Evolutionary conservation across 805 yeast genomes (phyloP), one percentile per base, ranked within the genome.

Genomic region (Sungouiella thailandica): DNA sequence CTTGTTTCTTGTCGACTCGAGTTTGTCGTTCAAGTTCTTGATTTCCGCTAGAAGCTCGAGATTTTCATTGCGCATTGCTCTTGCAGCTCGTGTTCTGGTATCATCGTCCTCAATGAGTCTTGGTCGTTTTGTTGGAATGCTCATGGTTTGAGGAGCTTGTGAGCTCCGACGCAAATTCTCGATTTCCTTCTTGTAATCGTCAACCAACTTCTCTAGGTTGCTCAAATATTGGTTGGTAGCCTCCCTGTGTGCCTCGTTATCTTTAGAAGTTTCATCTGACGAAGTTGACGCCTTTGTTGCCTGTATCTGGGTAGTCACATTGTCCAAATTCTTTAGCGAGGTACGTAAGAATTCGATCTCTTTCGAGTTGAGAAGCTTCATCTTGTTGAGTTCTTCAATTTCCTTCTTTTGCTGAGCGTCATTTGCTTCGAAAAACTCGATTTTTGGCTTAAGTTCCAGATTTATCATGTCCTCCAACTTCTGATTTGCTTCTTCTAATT

Each of bases 281-380:
- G 25, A 14, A n/a, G 31, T 39, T 12, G 35, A 16, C n/a, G 26
- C 20, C 7, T 23, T 24, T 1, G 17, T 24, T 15, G 26, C 20
- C 10, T 12, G 27, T n/a, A 17, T 43, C 14, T 52, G 52, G 25
- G 50, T 45, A 9, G 52, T 37, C 24, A 56, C 31, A 9, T 48
- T 48, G 38, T 74, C 80, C 29, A 74, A 50, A 19, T 68, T 68
- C 34, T 76, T 70, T 32, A 82, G 51, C 53, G 78, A 80, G 25
- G 65, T 65, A 38, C 83, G 62, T 34, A 83, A 57, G 37, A 78
- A 67, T 34, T 68, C 74, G 18, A 78, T 69, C 48, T 83, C 89
- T 40, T 74, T 76, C 16, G 60, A 47, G n/a, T 79, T 71, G 27
- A 81, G 57, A 3, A 60, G 48, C 32, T 67, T 67, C 37, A 78